Evolutionary conservation across 805 yeast genomes (phyloP).

Genomic region (Ogataea salicorniae): DNA sequence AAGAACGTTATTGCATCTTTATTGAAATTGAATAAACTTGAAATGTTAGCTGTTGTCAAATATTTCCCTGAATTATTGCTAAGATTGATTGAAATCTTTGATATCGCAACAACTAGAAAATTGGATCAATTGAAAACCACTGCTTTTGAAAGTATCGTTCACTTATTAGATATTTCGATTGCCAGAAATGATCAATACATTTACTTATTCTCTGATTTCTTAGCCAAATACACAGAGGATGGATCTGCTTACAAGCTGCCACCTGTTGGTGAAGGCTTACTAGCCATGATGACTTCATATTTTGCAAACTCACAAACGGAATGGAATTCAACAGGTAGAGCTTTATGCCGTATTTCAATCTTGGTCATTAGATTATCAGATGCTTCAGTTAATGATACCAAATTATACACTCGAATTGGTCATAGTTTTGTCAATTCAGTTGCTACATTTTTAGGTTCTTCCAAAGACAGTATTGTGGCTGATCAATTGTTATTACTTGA

Average conservation of each 20-base stretch:
- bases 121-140: conserved; percentile 28
- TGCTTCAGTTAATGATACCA: conserved; percentile 4
- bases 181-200: conserved; percentile 64
- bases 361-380: conserved; percentile 43
- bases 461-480: conserved; percentile 42
- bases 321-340: conserved; percentile 62
- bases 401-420: conserved; percentile 18
- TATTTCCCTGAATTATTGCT: conserved; percentile 54
- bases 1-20: conserved; percentile 44
- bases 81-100: conserved; percentile 33
- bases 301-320: conserved; percentile 45
- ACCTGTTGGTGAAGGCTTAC: conserved; percentile 44
- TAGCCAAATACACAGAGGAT: conserved; percentile 23
- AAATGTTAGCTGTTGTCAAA: conserved; percentile 49
- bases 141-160: conserved; percentile 52
- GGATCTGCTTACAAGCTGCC: conserved; percentile 32
- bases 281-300: conserved; percentile 40
- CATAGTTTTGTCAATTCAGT: conserved; percentile 29
- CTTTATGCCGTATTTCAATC: conserved; percentile 55
- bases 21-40: conserved; percentile 47
- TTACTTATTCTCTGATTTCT: conserved; percentile 49
- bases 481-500: conserved; percentile 66
- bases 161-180: conserved; percentile 54
- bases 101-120: conserved; percentile 17
- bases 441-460: conserved; percentile 41